Percentiles rank a stretch among this genome's conserved stretches.
Conservation (phyloP, 2,329 filamentous ascomycete genomes). For the Pseudonectria foliicola region DNA sequence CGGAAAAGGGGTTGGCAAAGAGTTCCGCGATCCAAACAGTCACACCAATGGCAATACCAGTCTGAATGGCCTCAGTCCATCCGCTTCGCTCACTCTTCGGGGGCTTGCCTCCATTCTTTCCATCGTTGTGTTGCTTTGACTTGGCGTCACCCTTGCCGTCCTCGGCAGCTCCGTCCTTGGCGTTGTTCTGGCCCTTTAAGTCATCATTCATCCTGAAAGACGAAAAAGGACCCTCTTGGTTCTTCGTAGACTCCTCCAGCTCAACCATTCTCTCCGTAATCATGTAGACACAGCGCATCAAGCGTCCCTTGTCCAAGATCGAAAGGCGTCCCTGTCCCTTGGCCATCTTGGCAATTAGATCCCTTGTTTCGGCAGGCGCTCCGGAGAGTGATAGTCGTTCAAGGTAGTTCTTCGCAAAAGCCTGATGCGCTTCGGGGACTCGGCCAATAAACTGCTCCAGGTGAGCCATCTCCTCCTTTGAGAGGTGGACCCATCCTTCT, state of each 20-base stretch:
- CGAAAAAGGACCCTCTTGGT: slow-evolving; percentile 13
- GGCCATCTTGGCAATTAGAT: slow-evolving; percentile 48
- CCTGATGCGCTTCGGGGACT: slow-evolving; percentile 55
- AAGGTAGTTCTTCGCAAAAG: slow-evolving; percentile 53
- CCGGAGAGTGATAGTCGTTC: slow-evolving; percentile 59
- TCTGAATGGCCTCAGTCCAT: slow-evolving; percentile 29
- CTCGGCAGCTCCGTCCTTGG: slow-evolving; percentile 10
- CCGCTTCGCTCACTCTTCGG: slow-evolving; percentile 28
- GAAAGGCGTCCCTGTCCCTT: slow-evolving; percentile 47
- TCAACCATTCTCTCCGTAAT: slow-evolving; percentile 30
- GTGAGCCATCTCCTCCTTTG: slow-evolving; percentile 39
- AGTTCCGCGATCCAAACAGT: slow-evolving; percentile 43
- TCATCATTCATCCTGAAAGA: slow-evolving; percentile 15
- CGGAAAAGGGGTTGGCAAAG: slow-evolving; percentile 35
- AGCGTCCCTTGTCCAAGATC: slow-evolving; percentile 30
- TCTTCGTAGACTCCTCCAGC: slow-evolving; percentile 17
- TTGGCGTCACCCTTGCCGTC: slow-evolving; percentile 14
- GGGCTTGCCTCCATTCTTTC: slow-evolving; percentile 29
- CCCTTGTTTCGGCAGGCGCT: slow-evolving; percentile 60
- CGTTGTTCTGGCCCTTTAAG: slow-evolving; percentile 12
- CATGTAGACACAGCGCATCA: slow-evolving; percentile 30
- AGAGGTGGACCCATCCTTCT: slow-evolving; percentile 40
- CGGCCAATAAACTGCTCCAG: slow-evolving; percentile 54
- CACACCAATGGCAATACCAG: slow-evolving; percentile 40
- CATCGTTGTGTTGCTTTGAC: slow-evolving; percentile 17